These are phyloP conservation scores for Coemansia sp. DNA, from an alignment of 192 early-diverging fungal species.

Conservation along the genomic window DNA sequence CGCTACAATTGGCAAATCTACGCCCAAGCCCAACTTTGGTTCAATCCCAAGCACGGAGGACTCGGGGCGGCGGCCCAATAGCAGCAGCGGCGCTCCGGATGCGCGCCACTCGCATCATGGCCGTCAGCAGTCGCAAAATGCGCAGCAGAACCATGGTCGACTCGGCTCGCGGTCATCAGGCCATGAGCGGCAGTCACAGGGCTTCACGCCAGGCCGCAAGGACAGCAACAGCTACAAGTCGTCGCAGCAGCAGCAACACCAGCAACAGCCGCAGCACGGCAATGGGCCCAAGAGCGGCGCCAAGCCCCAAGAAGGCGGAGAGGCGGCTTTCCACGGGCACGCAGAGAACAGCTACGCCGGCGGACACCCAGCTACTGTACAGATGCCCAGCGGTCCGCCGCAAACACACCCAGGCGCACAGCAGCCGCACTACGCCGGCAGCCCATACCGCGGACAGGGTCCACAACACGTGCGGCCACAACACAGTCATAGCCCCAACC, in stretches of 20 bases:
- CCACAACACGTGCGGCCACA: slow-evolving; percentile 43
- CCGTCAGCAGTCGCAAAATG: slow-evolving; percentile 12
- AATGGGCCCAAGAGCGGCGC: slow-evolving; percentile 26
- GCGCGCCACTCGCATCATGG: slow-evolving; percentile 21
- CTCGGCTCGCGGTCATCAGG: slow-evolving; percentile 45
- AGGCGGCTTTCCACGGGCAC: slow-evolving; percentile 7
- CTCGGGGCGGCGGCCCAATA: slow-evolving; percentile 11
- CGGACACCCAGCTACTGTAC: slow-evolving; percentile 13
- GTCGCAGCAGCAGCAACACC: no score
- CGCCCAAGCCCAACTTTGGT: slow-evolving; percentile 54
- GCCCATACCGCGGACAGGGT: slow-evolving; percentile 41
- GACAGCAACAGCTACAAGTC: slow-evolving; percentile 31
- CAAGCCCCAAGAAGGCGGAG: slow-evolving; percentile 32
- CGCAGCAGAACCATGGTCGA: slow-evolving; percentile 28
- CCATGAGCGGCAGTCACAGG: slow-evolving; percentile 47
- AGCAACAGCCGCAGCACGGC: slow-evolving; percentile 8
- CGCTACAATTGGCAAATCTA: slow-evolving; percentile 28
- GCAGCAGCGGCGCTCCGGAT: slow-evolving; percentile 8
- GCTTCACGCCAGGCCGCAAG: slow-evolving; percentile 22
- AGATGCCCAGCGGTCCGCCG: slow-evolving; percentile 23
- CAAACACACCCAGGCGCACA: slow-evolving; percentile 15
- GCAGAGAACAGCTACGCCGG: slow-evolving; percentile 17
- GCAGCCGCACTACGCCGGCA: slow-evolving; percentile 35
- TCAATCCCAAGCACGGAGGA: slow-evolving; percentile 30
- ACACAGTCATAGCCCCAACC: slow-evolving; percentile 38